A percentile compares a stretch with the other conserved stretches of the same genome.
Evolutionary conservation across 2,329 filamentous ascomycete species (phyloP).

Genomic region (Chaetomium globosum): DNA sequence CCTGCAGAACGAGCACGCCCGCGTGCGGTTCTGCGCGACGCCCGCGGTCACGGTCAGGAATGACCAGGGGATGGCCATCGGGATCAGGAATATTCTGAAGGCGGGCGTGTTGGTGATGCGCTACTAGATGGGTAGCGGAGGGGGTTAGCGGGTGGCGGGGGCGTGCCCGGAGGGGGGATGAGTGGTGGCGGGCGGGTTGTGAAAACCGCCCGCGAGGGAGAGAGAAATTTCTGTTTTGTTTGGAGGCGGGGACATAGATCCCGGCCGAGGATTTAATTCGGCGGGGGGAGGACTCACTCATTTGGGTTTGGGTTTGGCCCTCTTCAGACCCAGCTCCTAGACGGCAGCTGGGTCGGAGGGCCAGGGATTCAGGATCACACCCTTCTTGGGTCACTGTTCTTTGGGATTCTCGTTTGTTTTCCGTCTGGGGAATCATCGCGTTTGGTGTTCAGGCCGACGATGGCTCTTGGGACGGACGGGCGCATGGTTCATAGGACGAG

Average conservation of each 20-base stretch:
- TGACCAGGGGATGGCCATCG: constrained; percentile 51
- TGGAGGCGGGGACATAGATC: not conserved
- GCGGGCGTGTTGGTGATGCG: constrained; percentile 50
- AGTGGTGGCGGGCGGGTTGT: no score
- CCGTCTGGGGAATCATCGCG: not conserved
- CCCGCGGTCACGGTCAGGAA: constrained; percentile 59
- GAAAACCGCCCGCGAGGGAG: no score
- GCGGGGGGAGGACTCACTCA: not conserved
- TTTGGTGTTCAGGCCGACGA: not conserved
- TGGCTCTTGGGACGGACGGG: not conserved
- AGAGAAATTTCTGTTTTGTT: not conserved
- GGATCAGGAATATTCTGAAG: constrained; percentile 49
- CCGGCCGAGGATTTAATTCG: not conserved
- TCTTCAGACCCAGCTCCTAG: not conserved
- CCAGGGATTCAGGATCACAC: constrained; percentile 2
- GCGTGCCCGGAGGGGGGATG: no score
- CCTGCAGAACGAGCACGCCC: constrained; percentile 55
- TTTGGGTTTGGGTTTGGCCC: not conserved
- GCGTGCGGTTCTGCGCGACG: constrained; percentile 57
- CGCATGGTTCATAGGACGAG: not conserved
- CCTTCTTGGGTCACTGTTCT: constrained; percentile 4
- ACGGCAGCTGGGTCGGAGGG: not conserved
- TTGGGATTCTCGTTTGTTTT: not conserved
- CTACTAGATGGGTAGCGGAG: not conserved
- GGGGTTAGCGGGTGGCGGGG: no score